Evolutionary conservation across 768 basidiomycete species (phyloP).

Genomic region (Phanerodontia chrysosporium): DNA sequence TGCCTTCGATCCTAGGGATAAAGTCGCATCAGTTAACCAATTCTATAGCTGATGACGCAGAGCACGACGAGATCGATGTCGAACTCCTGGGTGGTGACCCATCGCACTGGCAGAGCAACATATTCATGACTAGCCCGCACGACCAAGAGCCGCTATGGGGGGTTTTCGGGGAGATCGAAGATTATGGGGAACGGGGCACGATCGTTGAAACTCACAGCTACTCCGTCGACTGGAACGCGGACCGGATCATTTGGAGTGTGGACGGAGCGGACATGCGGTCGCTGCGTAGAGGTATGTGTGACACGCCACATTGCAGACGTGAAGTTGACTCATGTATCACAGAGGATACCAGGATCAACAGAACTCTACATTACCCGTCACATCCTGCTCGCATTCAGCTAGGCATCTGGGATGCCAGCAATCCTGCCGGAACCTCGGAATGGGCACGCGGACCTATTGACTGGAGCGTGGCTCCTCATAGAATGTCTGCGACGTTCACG

Average conservation of each 20-base stretch:
- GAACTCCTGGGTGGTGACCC: constrained; percentile 38
- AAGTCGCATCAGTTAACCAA: neutral
- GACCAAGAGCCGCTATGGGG: constrained; percentile 33
- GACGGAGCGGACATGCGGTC: constrained; percentile 33
- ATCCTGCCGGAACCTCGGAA: constrained; percentile 34
- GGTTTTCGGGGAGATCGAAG: constrained; percentile 32
- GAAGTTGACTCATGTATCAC: neutral
- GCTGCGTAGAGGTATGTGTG: constrained; percentile 21
- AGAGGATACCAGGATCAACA: constrained; percentile 31
- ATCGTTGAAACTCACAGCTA: constrained; percentile 29
- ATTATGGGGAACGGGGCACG: constrained; percentile 17
- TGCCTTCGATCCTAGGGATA: neutral
- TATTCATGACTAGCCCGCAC: constrained; percentile 30
- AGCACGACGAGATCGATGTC: constrained; percentile 39
- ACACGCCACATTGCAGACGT: neutral
- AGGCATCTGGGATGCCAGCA: constrained; percentile 45
- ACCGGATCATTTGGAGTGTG: constrained; percentile 37
- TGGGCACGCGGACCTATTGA: constrained; percentile 43
- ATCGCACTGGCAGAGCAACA: constrained; percentile 38
- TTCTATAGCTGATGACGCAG: constrained; percentile 1
- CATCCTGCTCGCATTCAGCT: constrained; percentile 35
- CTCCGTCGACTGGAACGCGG: constrained; percentile 36
- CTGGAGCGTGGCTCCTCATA: constrained; percentile 30
- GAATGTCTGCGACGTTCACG: constrained; percentile 31
- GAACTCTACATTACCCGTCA: constrained; percentile 32